Base-by-base conservation (phyloP, 2,329 filamentous ascomycete species). In the Alternaria dauci region DNA sequence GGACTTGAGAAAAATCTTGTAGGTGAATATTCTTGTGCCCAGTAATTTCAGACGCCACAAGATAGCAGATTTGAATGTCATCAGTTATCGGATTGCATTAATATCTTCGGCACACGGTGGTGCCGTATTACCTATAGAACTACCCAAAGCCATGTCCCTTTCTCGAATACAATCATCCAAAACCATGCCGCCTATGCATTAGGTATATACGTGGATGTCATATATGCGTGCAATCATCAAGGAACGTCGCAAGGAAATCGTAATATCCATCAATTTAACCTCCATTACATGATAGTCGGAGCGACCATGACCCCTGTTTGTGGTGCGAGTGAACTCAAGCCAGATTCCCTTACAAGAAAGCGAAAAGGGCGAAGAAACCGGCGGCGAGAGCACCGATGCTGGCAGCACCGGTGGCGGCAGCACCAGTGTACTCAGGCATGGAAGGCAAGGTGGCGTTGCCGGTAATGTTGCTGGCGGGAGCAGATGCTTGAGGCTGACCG, bases 391-490 rank as follows among this genome's bases (percentile, higher is more conserved):
- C 74, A 41, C 74, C 71, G 28, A 69, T 18, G 38, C 64, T 70
- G 41, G 63, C 61, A 28, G 60, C 61, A 23, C 60, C 55, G 28
- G 66, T 69, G 2, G 67, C 46, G n/a, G 74, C 75, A 30, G 73
- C 75, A 47, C 74, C 75, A 20, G 75, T 74, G 68, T 70, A 78
- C 58, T 73, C 56, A 4, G 72, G 18, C 1, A 68, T 26, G 8
- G 63, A 5, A 11, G 69, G 46, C 4, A 28, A 43, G 18, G 69
- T 70, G 4, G 65, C 56, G 53, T 60, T 66, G 47, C 44, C 42
- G 16, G 62, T 60, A 12, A 61, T 44, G 62, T 64, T 59, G 63
- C 58, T 16, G 11, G 52, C 59, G 16, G 61, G 52, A 4, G 55
- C n/a, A 12, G 55, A 61, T 8, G 65, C 64, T 30, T 70, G 68